Evolutionary conservation across 306 rosid species (phyloP), one percentile per base, ranked within the genome.

Genomic region (Fragaria nilgerrensis): DNA sequence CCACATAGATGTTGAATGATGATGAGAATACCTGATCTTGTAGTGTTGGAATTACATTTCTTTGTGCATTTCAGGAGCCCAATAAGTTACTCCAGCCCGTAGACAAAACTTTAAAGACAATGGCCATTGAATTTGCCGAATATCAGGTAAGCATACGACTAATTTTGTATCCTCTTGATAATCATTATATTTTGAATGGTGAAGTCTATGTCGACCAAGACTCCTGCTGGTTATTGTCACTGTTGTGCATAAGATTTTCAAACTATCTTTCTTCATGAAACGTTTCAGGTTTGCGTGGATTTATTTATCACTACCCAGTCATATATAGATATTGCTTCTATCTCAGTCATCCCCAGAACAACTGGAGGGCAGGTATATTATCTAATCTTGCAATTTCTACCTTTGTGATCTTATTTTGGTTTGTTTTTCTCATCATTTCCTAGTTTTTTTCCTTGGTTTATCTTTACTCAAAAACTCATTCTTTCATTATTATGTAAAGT

Each of bases 111-210:
- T 89, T 90, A 87, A 91, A 86, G 91, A 87, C 90, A 45, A 83
- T 95, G 86, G 97, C 99, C 39, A 89, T 89, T 78, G 99, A 95
- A 82, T 89, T 92, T 77, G 97, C 99, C 22, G 97, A 95, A 84
- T 92, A 85, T 82, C 99, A 95, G 97, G 99, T 92, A 64, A 75
- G 44, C 49, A 44, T 23, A 41, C 43, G 27, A 20, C 41, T 59
- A 48, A 68, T 80, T 76, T 76, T 85, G 74, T 82, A 69, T 52
- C 50, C 70, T 27, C 74, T 52, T 63, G 65, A 75, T 49, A n/a
- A 58, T 69, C n/a, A 74, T 75, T 62, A 75, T 68, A 29, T 71
- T 47, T 74, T 80, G 47, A 39, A 58, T 29, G 34, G 63, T 44
- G 41, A 4, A 55, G 56, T 77, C 74, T 68, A 47, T 75, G 23